phyloP scores from a whole-genome alignment of 306 rosid genomes.

The Geum urbanum region DNA sequence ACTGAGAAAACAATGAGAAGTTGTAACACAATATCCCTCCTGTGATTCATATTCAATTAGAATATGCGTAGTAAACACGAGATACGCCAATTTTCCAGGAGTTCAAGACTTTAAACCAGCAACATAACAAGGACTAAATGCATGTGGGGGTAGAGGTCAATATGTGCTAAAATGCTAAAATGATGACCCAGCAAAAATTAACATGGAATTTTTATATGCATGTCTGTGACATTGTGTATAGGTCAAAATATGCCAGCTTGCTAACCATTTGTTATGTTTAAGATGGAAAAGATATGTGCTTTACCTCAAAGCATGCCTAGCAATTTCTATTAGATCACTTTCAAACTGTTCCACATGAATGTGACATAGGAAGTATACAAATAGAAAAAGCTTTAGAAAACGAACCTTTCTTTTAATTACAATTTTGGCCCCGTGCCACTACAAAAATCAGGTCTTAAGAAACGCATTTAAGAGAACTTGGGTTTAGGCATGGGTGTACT shows the following conservation, averaged over 20 bases:
- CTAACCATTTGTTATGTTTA: constrained; percentile 7
- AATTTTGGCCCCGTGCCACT: constrained; percentile 42
- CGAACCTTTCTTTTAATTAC: constrained; percentile 58
- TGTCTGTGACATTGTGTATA: background rate
- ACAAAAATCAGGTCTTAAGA: constrained; percentile 43
- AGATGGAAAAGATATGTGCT: constrained; percentile 20
- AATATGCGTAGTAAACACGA: background rate
- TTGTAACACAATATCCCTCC: background rate
- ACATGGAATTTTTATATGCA: background rate
- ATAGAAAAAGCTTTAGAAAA: constrained; percentile 36
- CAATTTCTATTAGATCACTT: constrained; percentile 35
- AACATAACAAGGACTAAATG: background rate
- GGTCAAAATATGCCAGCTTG: background rate
- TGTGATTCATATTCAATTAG: background rate
- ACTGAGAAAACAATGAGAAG: background rate
- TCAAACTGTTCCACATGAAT: constrained; percentile 27
- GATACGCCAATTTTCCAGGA: background rate
- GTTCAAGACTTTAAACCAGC: background rate
- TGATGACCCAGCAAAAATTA: background rate
- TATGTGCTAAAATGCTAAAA: background rate
- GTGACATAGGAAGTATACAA: constrained; percentile 30
- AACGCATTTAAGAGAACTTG: constrained; percentile 57
- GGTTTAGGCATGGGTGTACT: constrained; percentile 63
- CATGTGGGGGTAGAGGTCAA: background rate
- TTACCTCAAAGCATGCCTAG: constrained; percentile 36